Evolutionary conservation across 768 basidiomycete genomes (phyloP).

Genomic region (Mycena polygramma): DNA sequence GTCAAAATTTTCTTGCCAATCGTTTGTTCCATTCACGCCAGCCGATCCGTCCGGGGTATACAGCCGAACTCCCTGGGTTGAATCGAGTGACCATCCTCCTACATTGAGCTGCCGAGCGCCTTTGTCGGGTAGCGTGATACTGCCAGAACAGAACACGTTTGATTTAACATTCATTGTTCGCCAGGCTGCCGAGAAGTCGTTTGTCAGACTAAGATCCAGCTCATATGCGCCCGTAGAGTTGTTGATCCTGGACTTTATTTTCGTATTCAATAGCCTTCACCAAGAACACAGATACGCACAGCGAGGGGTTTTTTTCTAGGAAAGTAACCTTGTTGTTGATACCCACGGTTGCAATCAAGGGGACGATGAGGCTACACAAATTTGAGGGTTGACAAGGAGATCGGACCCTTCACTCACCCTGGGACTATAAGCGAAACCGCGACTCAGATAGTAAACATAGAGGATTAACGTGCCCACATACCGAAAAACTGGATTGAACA

Average conservation of each 20-base stretch:
- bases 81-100: slow-evolving; percentile 78
- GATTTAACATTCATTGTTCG: slow-evolving; percentile 82
- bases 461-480: slow-evolving; percentile 42
- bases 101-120: slow-evolving; percentile 75
- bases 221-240: slow-evolving; percentile 88
- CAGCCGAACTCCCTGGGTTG: slow-evolving; percentile 80
- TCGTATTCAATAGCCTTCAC: not conserved
- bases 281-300: no score
- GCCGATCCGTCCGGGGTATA: slow-evolving; percentile 77
- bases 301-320: slow-evolving; percentile 68
- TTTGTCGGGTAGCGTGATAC: slow-evolving; percentile 81
- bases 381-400: not conserved
- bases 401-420: not conserved
- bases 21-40: slow-evolving; percentile 80
- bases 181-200: slow-evolving; percentile 70
- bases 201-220: slow-evolving; percentile 71
- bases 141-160: slow-evolving; percentile 85
- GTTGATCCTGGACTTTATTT: slow-evolving; percentile 49
- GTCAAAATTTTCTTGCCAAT: slow-evolving; percentile 82
- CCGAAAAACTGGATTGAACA: slow-evolving; percentile 57
- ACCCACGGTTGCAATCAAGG: slow-evolving; percentile 80
- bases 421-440: slow-evolving; percentile 49
- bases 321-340: slow-evolving; percentile 87
- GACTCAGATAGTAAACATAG: no score
- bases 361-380: slow-evolving; percentile 70